Evolutionary conservation across 2,329 filamentous ascomycete genomes (phyloP), one percentile per base, ranked within the genome.

Genomic region (Aspergillus pseudotamarii): DNA sequence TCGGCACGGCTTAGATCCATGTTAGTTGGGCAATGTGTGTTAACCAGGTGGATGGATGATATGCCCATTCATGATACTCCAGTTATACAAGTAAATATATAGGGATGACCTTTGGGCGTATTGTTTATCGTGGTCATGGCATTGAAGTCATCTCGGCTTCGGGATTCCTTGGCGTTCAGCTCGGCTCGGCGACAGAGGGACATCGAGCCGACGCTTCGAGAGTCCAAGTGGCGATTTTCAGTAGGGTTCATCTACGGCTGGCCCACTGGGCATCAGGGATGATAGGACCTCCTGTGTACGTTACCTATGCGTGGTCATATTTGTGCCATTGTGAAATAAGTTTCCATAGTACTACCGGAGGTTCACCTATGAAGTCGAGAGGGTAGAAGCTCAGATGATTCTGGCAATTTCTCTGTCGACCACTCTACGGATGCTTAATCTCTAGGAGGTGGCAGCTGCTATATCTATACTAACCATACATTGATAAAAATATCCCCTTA

Each of bases 141-240:
- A n/a, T 14, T 43, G 54, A 28, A 26, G 2, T 57, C 34, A 43
- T 38, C 54, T 57, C 54, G 54, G 54, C 21, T 36, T 43, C 54
- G 50, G 50, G 4, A 2, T 9, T 32, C 16, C 56, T 58, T 45
- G 50, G 50, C 56, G 30, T 14, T 58, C 56, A 26, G 56, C 56
- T 46, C 36, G 56, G 56, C 26, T 30, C n/a, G 30, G 56, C 4
- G 32, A 6, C 23, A 19, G 12, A 32, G 36, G 19, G 16, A 14
- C 41, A 21, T 21, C 12, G 12, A 11, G 21, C 45, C 45, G 45
- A 46, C 45, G 21, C 21, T 11, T 43, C 19, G 10, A 43, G 19
- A 21, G 41, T 21, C 19, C 14, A 16, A 6, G 34, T 16, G 34
- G 12, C 5, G 14, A 36, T 6, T 16, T 14, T 16, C 14, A 36